Evolutionary conservation across 2,329 filamentous ascomycete genomes (phyloP).

Genomic region (Talaromyces piceae): DNA sequence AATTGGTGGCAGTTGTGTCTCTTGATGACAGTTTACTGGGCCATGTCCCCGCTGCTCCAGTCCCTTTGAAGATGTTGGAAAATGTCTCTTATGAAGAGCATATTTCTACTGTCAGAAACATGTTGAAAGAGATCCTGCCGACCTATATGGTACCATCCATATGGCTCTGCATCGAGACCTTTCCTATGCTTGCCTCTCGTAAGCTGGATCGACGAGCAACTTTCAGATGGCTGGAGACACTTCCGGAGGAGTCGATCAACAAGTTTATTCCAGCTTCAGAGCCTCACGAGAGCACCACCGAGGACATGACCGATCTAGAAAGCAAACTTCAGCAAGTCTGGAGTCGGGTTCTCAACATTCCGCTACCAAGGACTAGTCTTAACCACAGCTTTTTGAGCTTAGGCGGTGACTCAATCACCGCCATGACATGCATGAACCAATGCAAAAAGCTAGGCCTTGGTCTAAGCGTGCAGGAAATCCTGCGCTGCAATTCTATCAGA

Average conservation of each 20-base stretch:
- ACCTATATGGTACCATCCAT: slow-evolving; percentile 10
- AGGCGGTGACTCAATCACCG: slow-evolving; percentile 45
- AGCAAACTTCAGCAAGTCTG: slow-evolving; percentile 26
- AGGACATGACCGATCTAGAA: slow-evolving; percentile 21
- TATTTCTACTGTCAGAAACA: slow-evolving; percentile 1
- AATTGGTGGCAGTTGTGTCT: slow-evolving; percentile 8
- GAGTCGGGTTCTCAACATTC: slow-evolving; percentile 34
- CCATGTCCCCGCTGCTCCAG: background rate
- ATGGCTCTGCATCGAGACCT: slow-evolving; percentile 9
- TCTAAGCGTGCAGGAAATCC: slow-evolving; percentile 42
- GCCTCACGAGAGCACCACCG: slow-evolving; percentile 2
- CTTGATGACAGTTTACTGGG: background rate
- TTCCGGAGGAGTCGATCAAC: slow-evolving; percentile 19
- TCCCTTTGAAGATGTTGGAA: slow-evolving; percentile 3
- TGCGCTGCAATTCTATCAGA: slow-evolving; percentile 41
- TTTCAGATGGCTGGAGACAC: slow-evolving; percentile 12
- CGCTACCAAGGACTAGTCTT: slow-evolving; percentile 24
- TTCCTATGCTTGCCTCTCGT: slow-evolving; percentile 9
- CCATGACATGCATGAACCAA: slow-evolving; percentile 43
- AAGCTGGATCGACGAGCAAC: slow-evolving; percentile 9
- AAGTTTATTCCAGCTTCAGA: slow-evolving; percentile 32
- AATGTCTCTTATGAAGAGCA: slow-evolving; percentile 11
- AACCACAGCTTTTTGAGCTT: slow-evolving; percentile 37
- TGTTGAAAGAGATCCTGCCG: background rate
- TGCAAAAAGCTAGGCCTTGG: slow-evolving; percentile 41